A percentile compares a stretch with the other conserved stretches of the same genome.
Evolutionary conservation across 768 basidiomycete species (phyloP).

Genomic region (Terana coerulea): DNA sequence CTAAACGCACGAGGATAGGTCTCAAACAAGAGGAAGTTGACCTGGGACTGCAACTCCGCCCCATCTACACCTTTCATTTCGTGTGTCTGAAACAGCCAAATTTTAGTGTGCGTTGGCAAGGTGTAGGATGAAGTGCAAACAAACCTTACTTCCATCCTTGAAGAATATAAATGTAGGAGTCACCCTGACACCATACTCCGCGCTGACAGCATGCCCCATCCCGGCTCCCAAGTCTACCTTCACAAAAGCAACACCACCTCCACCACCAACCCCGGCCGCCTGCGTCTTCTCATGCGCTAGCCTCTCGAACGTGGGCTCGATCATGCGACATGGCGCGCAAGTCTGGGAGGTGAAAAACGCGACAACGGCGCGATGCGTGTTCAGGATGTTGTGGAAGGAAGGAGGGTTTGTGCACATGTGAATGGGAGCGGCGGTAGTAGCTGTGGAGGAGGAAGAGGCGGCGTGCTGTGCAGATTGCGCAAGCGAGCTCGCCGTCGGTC

Average conservation of each 20-base stretch:
- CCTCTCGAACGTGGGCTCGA: constrained; percentile 80
- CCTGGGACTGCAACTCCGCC: constrained; percentile 65
- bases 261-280: constrained; percentile 17
- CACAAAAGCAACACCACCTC: constrained; percentile 64
- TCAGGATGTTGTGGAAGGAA: constrained; percentile 64
- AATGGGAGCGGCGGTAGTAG: constrained; percentile 57
- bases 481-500: constrained; percentile 19
- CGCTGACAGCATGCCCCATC: constrained; percentile 54
- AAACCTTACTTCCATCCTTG: constrained; percentile 67
- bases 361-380: constrained; percentile 65
- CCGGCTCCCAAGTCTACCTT: constrained; percentile 82
- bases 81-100: constrained; percentile 40
- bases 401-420: constrained; percentile 72
- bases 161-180: constrained; percentile 94
- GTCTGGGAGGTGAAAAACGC: constrained; percentile 78
- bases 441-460: constrained; percentile 34
- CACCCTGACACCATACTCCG: constrained; percentile 60
- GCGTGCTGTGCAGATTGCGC: constrained; percentile 14
- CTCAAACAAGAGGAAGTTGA: constrained; percentile 69
- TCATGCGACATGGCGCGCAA: constrained; percentile 79
- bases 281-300: constrained; percentile 61
- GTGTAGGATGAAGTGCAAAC: constrained; percentile 4
- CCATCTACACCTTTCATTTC: constrained; percentile 73
- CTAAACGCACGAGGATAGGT: constrained; percentile 82
- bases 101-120: background rate